Evolutionary conservation across 225 moss, liverwort and hornwort genomes (phyloP), one percentile per base, ranked within the genome.

Genomic region (Ulota crispa): DNA sequence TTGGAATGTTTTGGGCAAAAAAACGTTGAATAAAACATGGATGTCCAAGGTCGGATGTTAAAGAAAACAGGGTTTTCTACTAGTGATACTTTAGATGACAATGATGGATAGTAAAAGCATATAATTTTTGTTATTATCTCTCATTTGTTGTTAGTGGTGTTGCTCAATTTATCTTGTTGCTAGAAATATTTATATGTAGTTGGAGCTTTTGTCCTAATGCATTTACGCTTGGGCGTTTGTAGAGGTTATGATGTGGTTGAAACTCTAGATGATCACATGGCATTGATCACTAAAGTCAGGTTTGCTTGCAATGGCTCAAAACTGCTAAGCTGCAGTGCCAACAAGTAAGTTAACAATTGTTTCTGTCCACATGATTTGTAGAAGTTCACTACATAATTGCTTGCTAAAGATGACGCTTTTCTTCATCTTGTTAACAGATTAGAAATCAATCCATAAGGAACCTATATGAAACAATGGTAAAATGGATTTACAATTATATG

Each of bases 281-380:
- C 92, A 43, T 92, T 92, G 37, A 92, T 93, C 30, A 92, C 89
- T 24, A 89, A 87, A 55, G 92, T 90, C 54, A 92, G 86, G 72
- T 93, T 93, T 79, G 84, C 88, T 18, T 88, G 88, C 84, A 87
- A n/a, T n/a, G n/a, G n/a, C n/a, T n/a, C n/a, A n/a, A n/a, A n/a
- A n/a, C 86, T 93, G 66, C 88, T 93, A 34, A 92, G 92, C 80
- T 93, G 92, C 83, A 90, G 92, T 84, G 93, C 93, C 60, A 92
- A 93, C 80, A 93, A 93, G 93, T 93, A 92, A 86, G 85, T 82
- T 4, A 36, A 39, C 30, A 42, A 28, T 45, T 70, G 5, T 32
- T 30, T 43, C 37, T 70, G 43, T 62, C n/a, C 30, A 50, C 65
- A 70, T 14, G 55, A 50, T 81, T 60, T 26, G 53, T 60, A 61